A percentile compares a stretch with the other conserved stretches of the same genome.
Conservation (phyloP, 2,329 filamentous ascomycete species). For the Fusarium sp. region DNA sequence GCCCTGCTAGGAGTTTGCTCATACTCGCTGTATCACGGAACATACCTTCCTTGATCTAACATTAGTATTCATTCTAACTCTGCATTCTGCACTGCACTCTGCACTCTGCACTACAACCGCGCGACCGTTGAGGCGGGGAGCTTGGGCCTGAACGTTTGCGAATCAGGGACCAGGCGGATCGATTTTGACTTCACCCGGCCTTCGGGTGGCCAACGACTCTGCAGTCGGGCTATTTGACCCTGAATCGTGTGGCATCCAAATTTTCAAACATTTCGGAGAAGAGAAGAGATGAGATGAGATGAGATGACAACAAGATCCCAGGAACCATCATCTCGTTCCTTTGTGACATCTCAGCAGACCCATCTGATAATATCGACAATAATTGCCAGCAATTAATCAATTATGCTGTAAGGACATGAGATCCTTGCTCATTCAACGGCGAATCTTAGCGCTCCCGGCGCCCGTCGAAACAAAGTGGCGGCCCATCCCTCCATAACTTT, state of each 20-base stretch:
- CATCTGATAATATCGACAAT: slow-evolving; percentile 5
- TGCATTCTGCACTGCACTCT: slow-evolving; percentile 14
- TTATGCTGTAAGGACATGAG: slow-evolving; percentile 29
- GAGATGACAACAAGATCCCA: slow-evolving; percentile 17
- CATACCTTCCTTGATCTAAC: slow-evolving; percentile 33
- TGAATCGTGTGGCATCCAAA: slow-evolving; percentile 40
- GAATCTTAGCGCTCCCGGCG: slow-evolving; percentile 34
- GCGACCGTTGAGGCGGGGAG: slow-evolving; percentile 39
- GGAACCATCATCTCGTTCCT: slow-evolving; percentile 5
- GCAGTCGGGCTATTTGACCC: slow-evolving; percentile 15
- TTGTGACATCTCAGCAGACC: not conserved
- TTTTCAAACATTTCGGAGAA: not conserved
- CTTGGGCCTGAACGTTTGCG: slow-evolving; percentile 30
- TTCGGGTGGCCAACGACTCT: slow-evolving; percentile 32
- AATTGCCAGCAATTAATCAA: slow-evolving; percentile 17
- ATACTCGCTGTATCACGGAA: slow-evolving; percentile 19
- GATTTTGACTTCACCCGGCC: slow-evolving; percentile 37
- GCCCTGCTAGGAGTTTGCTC: slow-evolving; percentile 23
- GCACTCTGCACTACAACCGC: slow-evolving; percentile 21
- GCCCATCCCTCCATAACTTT: slow-evolving; percentile 27
- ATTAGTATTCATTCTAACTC: not conserved
- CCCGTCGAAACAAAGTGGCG: slow-evolving; percentile 34
- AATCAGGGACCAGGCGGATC: slow-evolving; percentile 35
- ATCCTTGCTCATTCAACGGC: slow-evolving; percentile 36
- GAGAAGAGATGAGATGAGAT: not conserved